Evolutionary conservation across 805 yeast species (phyloP).

Genomic region (Wickerhamiella allomyrinae): DNA sequence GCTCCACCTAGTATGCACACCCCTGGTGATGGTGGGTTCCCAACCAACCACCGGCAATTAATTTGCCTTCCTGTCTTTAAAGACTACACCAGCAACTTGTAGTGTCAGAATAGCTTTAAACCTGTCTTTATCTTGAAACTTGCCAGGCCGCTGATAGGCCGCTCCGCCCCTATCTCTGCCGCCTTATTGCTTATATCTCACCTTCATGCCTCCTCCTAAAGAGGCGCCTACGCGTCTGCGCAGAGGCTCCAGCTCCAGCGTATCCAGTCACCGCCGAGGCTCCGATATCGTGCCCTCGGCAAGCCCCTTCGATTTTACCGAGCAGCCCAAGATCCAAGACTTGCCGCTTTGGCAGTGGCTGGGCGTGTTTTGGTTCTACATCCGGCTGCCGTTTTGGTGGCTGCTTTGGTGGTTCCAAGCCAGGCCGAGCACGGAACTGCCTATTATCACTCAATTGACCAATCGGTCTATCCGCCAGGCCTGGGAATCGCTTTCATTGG

Average conservation of each 20-base stretch:
- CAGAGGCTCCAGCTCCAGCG: background rate
- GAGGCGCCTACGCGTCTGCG: background rate
- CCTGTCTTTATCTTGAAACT: too few species aligned
- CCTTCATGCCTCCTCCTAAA: too few species aligned
- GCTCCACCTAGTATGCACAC: background rate
- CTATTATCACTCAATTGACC: background rate
- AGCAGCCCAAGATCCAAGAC: background rate
- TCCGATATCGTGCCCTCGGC: background rate
- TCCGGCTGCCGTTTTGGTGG: background rate
- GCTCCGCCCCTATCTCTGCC: too few species aligned
- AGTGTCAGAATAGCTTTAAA: too few species aligned
- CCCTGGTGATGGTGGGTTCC: too few species aligned
- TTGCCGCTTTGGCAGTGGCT: background rate
- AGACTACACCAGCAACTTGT: too few species aligned
- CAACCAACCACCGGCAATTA: too few species aligned
- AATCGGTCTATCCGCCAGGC: background rate
- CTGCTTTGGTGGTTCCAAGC: background rate
- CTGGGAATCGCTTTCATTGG: background rate
- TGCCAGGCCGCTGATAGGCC: too few species aligned
- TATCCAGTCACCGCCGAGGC: background rate
- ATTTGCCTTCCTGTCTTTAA: too few species aligned
- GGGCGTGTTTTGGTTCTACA: background rate
- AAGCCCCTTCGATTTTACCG: background rate
- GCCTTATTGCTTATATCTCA: too few species aligned
- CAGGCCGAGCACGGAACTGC: background rate